A percentile compares a stretch with the other conserved stretches of the same genome.
Conservation (phyloP, 805 yeast species). For the Kazachstania africana region DNA sequence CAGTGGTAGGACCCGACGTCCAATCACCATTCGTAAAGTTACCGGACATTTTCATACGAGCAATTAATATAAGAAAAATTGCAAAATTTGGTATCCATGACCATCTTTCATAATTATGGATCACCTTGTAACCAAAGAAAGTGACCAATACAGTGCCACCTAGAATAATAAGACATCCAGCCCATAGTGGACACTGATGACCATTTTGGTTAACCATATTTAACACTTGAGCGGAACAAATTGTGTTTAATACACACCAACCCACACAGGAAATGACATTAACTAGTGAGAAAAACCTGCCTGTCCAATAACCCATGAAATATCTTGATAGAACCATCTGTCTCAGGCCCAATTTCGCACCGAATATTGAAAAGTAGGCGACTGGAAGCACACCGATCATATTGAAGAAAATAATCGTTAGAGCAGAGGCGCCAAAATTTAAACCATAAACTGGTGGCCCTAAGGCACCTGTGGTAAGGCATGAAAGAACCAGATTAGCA, state of each 20-base stretch:
- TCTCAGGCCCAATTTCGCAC: constrained; percentile 76
- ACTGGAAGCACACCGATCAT: constrained; percentile 65
- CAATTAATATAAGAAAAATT: constrained; percentile 66
- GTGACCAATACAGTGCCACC: constrained; percentile 58
- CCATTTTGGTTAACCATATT: constrained; percentile 54
- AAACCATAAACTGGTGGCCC: constrained; percentile 54
- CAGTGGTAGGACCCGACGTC: constrained; percentile 49
- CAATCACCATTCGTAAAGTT: constrained; percentile 46
- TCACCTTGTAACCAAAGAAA: constrained; percentile 72
- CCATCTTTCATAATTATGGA: constrained; percentile 73
- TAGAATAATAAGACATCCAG: constrained; percentile 67
- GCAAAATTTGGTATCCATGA: constrained; percentile 76
- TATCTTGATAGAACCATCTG: constrained; percentile 75
- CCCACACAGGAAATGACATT: constrained; percentile 83
- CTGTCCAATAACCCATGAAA: constrained; percentile 62
- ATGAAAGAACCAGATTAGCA: constrained; percentile 78
- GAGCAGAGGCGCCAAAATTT: constrained; percentile 60
- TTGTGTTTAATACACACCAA: constrained; percentile 87
- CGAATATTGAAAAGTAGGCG: constrained; percentile 72
- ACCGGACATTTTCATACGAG: constrained; percentile 55
- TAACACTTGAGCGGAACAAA: constrained; percentile 77
- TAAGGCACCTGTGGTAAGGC: constrained; percentile 66
- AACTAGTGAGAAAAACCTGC: constrained; percentile 65
- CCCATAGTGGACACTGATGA: constrained; percentile 71
- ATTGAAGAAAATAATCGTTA: constrained; percentile 61